A percentile compares a stretch with the other conserved stretches of the same genome.
phyloP scores from a whole-genome alignment of 1,284 basidiomycete species.

The Naganishia sp. region DNA sequence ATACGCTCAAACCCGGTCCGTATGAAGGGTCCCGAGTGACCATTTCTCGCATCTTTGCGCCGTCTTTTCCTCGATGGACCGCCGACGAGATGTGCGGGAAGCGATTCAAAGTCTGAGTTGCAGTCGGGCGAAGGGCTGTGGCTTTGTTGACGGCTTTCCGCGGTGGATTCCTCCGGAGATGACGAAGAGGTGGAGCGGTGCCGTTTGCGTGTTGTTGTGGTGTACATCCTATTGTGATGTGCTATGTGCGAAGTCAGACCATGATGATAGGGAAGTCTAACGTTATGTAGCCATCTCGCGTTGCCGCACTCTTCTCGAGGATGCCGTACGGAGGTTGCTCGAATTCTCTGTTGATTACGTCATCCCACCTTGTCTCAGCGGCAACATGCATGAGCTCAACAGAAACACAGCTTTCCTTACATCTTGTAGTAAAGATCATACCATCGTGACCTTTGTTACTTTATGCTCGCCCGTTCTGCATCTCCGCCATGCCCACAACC shows the following conservation, averaged over 20 bases:
- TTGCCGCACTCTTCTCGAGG: not conserved
- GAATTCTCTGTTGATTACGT: conserved; percentile 25
- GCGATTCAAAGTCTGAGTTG: conserved; percentile 23
- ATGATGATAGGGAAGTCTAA: not conserved
- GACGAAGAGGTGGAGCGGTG: conserved; percentile 16
- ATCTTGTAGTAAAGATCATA: not conserved
- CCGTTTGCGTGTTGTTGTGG: conserved; percentile 11
- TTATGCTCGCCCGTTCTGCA: not conserved
- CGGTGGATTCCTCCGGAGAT: conserved; percentile 5
- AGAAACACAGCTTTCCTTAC: not conserved
- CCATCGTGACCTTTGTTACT: not conserved
- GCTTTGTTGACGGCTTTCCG: not conserved
- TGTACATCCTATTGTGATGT: not conserved
- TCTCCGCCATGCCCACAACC: conserved; percentile 3
- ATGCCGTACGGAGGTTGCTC: conserved; percentile 9
- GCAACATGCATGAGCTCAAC: too few relatives aligned
- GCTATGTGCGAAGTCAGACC: not conserved
- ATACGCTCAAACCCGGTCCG: conserved; percentile 20
- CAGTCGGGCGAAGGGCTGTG: not conserved
- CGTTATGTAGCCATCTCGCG: not conserved
- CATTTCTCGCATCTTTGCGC: not conserved
- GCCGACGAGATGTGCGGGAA: conserved; percentile 14
- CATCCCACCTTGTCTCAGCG: not conserved
- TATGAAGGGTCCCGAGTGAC: conserved; percentile 7
- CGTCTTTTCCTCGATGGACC: conserved; percentile 21